Evolutionary conservation across 2,329 filamentous ascomycete species (phyloP).

Genomic region (Aureobasidium sp.): DNA sequence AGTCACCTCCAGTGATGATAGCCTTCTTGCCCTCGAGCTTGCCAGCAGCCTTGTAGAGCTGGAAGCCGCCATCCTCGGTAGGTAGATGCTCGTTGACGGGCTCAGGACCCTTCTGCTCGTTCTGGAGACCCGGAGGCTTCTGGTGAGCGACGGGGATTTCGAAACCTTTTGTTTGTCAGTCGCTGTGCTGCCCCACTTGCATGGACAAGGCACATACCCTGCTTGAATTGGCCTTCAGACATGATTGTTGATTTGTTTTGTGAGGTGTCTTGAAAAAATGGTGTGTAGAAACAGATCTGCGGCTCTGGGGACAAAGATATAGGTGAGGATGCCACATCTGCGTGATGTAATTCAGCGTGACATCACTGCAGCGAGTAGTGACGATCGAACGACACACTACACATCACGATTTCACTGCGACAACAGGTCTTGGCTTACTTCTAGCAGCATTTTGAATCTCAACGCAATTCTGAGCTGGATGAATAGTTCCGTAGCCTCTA

Average conservation of each 20-base stretch:
- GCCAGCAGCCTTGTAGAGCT: slow-evolving; percentile 65
- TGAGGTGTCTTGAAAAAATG: background rate
- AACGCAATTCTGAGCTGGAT: background rate
- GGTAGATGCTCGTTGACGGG: slow-evolving; percentile 61
- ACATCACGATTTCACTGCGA: background rate
- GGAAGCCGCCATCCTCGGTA: slow-evolving; percentile 58
- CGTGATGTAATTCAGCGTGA: slow-evolving; percentile 7
- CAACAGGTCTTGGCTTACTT: background rate
- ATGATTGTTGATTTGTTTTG: background rate
- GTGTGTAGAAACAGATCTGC: slow-evolving; percentile 1
- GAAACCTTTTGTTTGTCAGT: slow-evolving; percentile 34
- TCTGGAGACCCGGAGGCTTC: slow-evolving; percentile 44
- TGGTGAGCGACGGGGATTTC: slow-evolving; percentile 46
- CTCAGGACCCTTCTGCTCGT: slow-evolving; percentile 36
- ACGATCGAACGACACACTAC: background rate
- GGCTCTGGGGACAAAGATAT: slow-evolving; percentile 1
- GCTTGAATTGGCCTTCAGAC: slow-evolving; percentile 15
- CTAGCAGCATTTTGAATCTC: background rate
- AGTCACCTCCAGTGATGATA: slow-evolving; percentile 75
- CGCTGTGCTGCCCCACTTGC: background rate
- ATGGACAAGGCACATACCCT: background rate
- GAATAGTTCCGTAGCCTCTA: background rate
- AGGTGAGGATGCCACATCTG: background rate
- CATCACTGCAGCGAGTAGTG: background rate
- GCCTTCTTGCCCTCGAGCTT: slow-evolving; percentile 71